Evolutionary conservation across 768 basidiomycete genomes (phyloP).

Genomic region (Amanita rimosa): DNA sequence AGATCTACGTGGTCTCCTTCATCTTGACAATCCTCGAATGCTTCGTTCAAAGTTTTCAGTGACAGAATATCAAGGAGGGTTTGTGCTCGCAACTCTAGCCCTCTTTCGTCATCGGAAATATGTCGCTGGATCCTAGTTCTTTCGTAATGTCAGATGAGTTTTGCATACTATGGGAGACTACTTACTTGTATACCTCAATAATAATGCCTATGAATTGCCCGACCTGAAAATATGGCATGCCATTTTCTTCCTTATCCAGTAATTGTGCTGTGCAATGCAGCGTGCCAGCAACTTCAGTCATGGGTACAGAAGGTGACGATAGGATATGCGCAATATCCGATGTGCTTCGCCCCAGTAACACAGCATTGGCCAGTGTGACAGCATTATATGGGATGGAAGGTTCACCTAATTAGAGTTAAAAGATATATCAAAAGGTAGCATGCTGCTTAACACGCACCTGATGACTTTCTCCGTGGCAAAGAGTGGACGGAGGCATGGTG

Average conservation of each 20-base stretch:
- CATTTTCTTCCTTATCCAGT: constrained; percentile 32
- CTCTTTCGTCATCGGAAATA: constrained; percentile 16
- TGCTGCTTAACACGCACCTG: constrained; percentile 8
- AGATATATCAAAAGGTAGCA: background rate
- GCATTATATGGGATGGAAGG: constrained; percentile 13
- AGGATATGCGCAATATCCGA: constrained; percentile 52
- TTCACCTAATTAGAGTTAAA: background rate
- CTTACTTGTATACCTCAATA: constrained; percentile 41
- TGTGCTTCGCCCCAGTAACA: constrained; percentile 40
- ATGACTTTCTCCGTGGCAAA: constrained; percentile 25
- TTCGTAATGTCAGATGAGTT: constrained; percentile 5
- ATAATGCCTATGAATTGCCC: constrained; percentile 31
- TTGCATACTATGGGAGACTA: background rate
- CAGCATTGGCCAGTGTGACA: constrained; percentile 24
- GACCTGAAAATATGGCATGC: constrained; percentile 27
- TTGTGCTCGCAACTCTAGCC: constrained; percentile 38
- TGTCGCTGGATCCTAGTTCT: constrained; percentile 13
- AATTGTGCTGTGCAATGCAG: constrained; percentile 34
- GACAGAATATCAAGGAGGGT: constrained; percentile 61
- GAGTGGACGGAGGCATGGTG: constrained; percentile 20
- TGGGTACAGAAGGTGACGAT: constrained; percentile 26
- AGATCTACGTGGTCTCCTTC: constrained; percentile 46
- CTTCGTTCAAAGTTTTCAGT: constrained; percentile 43
- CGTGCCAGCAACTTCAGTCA: constrained; percentile 31
- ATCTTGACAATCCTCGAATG: constrained; percentile 59